A percentile compares a stretch with the other conserved stretches of the same genome.
Evolutionary conservation across 1,139 yeast species (phyloP).

Genomic region (Taphrina wiesneri): DNA sequence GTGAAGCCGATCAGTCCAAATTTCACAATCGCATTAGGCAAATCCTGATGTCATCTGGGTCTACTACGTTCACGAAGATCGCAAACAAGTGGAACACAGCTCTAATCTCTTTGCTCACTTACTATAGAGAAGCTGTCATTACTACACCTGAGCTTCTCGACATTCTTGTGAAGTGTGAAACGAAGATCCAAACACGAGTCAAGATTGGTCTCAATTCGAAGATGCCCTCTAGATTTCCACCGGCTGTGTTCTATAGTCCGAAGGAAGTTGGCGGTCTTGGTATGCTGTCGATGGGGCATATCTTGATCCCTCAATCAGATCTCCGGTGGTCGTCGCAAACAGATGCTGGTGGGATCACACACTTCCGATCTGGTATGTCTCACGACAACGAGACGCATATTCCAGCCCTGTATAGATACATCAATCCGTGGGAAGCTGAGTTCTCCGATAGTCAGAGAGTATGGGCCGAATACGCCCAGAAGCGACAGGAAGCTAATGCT

Average conservation of each 20-base stretch:
- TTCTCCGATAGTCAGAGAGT: constrained; percentile 91
- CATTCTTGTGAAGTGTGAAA: constrained; percentile 83
- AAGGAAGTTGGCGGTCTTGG: constrained; percentile 97
- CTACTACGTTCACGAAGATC: constrained; percentile 90
- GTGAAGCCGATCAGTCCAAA: constrained; percentile 72
- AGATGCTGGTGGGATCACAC: constrained; percentile 93
- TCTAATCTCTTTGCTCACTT: constrained; percentile 77
- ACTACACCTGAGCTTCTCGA: constrained; percentile 79
- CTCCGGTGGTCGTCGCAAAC: constrained; percentile 89
- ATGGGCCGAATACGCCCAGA: constrained; percentile 95
- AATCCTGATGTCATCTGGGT: constrained; percentile 91
- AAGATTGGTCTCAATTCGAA: constrained; percentile 94
- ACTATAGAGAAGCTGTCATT: constrained; percentile 89
- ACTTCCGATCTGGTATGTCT: constrained; percentile 91
- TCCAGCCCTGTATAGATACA: constrained; percentile 89
- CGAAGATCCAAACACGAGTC: constrained; percentile 89
- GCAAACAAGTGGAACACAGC: constrained; percentile 98
- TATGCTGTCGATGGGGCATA: constrained; percentile 96
- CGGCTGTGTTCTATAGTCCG: constrained; percentile 97
- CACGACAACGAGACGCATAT: constrained; percentile 72
- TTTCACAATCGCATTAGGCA: constrained; percentile 86
- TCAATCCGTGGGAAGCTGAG: constrained; percentile 96
- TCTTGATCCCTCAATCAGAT: constrained; percentile 90
- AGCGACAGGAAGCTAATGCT: constrained; percentile 81
- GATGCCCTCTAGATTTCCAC: constrained; percentile 98